phyloP scores from a whole-genome alignment of 2,329 filamentous ascomycete species.

The Fusarium sp. region DNA sequence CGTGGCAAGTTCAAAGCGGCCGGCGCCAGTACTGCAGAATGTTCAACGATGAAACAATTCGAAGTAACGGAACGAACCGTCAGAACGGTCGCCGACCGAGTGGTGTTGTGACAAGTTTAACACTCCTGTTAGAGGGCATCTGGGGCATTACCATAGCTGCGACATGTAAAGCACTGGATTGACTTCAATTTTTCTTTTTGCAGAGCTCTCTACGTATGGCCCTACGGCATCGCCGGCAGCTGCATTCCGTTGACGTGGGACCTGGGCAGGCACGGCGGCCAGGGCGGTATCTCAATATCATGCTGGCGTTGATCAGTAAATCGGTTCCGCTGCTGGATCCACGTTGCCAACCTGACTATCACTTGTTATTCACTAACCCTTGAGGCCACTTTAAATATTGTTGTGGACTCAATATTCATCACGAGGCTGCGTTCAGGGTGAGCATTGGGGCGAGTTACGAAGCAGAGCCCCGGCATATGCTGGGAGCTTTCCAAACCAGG shows the following conservation, averaged over 20 bases:
- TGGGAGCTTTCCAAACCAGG: neutral
- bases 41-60: slow-evolving; percentile 6
- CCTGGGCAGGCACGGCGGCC: slow-evolving; percentile 29
- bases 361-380: neutral
- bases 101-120: neutral
- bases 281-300: slow-evolving; percentile 37
- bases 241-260: slow-evolving; percentile 26
- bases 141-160: neutral
- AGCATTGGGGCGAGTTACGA: neutral
- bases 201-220: neutral
- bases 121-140: slow-evolving; percentile 1
- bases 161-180: neutral
- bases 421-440: neutral
- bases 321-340: slow-evolving; percentile 1
- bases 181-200: neutral
- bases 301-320: slow-evolving; percentile 12
- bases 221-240: slow-evolving; percentile 12
- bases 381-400: neutral
- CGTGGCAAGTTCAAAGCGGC: neutral
- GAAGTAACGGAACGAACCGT: slow-evolving; percentile 25
- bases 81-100: slow-evolving; percentile 20
- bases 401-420: neutral
- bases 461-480: slow-evolving; percentile 2
- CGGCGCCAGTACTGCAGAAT: neutral
- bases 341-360: neutral